These are phyloP conservation scores for Vitis rupestris DNA, from an alignment of 164 flowering plant species.

Conservation along the genomic window DNA sequence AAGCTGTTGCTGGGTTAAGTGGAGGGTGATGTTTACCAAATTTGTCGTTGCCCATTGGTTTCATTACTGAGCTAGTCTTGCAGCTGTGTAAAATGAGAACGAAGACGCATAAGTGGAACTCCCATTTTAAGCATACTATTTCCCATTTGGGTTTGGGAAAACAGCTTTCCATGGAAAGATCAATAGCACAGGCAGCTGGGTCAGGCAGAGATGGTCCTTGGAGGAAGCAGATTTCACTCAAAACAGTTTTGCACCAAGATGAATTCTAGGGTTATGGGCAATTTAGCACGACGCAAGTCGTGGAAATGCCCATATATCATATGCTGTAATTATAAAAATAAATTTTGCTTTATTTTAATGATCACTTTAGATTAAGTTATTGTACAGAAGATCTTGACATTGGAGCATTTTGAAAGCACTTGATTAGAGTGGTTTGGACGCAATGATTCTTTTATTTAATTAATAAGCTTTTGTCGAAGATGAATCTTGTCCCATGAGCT, in stretches of 20 bases:
- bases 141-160: not conserved
- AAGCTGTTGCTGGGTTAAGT: not conserved
- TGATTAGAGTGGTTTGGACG: not conserved
- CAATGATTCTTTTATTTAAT: too few species aligned
- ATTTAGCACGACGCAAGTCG: constrained; percentile 11
- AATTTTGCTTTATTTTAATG: not conserved
- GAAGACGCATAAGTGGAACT: not conserved
- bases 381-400: not conserved
- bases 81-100: not conserved
- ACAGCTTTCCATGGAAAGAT: not conserved
- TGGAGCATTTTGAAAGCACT: not conserved
- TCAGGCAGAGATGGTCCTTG: not conserved
- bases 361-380: not conserved
- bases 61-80: not conserved
- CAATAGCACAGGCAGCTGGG: not conserved
- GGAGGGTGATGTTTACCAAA: not conserved
- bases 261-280: constrained; percentile 3
- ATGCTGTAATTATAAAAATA: not conserved
- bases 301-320: constrained; percentile 7
- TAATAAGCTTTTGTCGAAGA: too few species aligned
- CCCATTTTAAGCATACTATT: not conserved
- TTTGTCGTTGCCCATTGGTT: not conserved
- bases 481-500: too few species aligned
- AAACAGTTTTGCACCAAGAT: constrained; percentile 5
- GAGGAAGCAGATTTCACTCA: not conserved